Percentiles rank a stretch among this genome's conserved stretches.
phyloP scores from a whole-genome alignment of 2,329 filamentous ascomycete genomes.

The Fusarium haematococcum region DNA sequence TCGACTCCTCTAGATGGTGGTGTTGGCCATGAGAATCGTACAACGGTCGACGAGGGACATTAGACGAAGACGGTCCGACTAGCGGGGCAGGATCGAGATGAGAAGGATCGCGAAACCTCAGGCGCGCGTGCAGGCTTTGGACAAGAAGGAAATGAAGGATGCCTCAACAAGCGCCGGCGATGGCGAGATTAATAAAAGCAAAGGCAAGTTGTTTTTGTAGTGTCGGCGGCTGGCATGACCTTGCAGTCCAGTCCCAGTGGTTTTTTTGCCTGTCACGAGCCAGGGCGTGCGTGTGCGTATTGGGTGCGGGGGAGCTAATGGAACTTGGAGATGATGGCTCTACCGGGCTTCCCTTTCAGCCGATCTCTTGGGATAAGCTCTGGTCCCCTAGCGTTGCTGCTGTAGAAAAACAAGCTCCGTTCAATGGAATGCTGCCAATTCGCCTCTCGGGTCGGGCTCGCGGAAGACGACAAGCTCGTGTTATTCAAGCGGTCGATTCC shows the following conservation, averaged over 20 bases:
- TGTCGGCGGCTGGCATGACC: slow-evolving; percentile 11
- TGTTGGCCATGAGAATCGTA: slow-evolving; percentile 1
- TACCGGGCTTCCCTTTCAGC: background rate
- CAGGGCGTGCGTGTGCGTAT: slow-evolving; percentile 13
- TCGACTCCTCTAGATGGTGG: slow-evolving; percentile 23
- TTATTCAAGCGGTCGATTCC: slow-evolving; percentile 29
- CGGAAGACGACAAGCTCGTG: slow-evolving; percentile 9
- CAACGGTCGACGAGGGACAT: slow-evolving; percentile 28
- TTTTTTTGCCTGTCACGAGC: slow-evolving; percentile 37
- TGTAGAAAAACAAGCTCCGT: background rate
- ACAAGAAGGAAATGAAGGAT: background rate
- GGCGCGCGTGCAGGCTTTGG: background rate
- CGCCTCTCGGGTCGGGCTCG: background rate
- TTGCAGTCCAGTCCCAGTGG: no score
- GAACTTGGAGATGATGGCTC: background rate
- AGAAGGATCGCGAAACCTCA: background rate
- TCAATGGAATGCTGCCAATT: slow-evolving; percentile 1
- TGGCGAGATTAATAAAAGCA: slow-evolving; percentile 26
- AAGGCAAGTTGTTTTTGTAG: slow-evolving; percentile 7
- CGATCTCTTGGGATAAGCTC: background rate
- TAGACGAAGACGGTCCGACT: slow-evolving; percentile 35
- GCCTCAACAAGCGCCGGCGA: background rate
- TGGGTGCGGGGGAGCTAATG: slow-evolving; percentile 27
- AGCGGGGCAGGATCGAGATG: slow-evolving; percentile 8
- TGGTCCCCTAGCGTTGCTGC: background rate